Percentiles rank a stretch among this genome's conserved stretches.
phyloP scores from a whole-genome alignment of 495 filamentous ascomycete species.

The Bombardia bombarda region DNA sequence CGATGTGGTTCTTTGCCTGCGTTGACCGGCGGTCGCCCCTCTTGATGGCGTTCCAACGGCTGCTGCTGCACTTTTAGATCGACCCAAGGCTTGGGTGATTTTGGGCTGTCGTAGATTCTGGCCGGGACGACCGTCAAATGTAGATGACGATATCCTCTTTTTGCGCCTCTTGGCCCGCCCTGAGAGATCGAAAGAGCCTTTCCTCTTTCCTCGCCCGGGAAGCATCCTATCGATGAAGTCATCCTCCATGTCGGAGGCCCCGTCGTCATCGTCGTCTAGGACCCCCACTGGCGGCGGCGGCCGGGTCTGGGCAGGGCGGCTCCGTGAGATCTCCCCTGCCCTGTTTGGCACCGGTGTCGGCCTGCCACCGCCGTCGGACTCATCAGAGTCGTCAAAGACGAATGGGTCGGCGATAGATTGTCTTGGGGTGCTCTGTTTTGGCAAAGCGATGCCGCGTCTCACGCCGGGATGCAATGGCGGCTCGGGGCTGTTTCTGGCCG shows the following conservation, averaged over 20 bases:
- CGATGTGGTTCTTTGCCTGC: too few relatives aligned
- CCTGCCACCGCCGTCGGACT: slow-evolving; percentile 21
- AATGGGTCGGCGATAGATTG: slow-evolving; percentile 15
- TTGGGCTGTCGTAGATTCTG: slow-evolving; percentile 32
- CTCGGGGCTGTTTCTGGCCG: slow-evolving; percentile 33
- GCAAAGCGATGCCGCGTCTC: slow-evolving; percentile 51
- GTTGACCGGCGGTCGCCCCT: too few relatives aligned
- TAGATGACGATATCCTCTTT: slow-evolving; percentile 18
- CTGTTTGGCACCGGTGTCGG: background rate
- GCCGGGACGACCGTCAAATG: slow-evolving; percentile 16
- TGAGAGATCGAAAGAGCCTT: slow-evolving; percentile 8
- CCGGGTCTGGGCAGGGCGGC: too few relatives aligned
- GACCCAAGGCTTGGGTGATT: slow-evolving; percentile 34
- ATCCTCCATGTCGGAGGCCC: slow-evolving; percentile 41
- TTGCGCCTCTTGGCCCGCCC: slow-evolving; percentile 16
- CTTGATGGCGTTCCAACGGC: too few relatives aligned
- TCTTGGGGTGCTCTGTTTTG: slow-evolving; percentile 19
- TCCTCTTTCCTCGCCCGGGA: slow-evolving; percentile 30
- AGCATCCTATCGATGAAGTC: slow-evolving; percentile 49
- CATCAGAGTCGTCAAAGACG: slow-evolving; percentile 44
- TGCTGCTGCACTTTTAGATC: slow-evolving; percentile 19
- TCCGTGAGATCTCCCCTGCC: too few relatives aligned
- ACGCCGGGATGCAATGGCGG: slow-evolving; percentile 20
- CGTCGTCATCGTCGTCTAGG: slow-evolving; percentile 25
- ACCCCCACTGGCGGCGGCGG: too few relatives aligned